Conservation (phyloP, 1,284 basidiomycete species). For the Earliella scabrosa region DNA sequence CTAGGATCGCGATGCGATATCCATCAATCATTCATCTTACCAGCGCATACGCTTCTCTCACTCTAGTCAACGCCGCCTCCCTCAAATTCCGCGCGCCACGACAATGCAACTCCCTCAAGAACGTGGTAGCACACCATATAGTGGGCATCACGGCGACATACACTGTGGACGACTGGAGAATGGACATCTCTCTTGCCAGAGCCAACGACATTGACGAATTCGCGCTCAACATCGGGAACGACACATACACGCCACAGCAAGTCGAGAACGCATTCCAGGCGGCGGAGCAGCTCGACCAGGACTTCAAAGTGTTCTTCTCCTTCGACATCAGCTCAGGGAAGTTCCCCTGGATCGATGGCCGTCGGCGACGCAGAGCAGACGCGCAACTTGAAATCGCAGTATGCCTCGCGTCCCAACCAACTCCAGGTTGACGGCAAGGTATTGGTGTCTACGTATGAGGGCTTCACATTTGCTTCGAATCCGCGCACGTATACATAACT, state of each 20-base stretch:
- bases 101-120: conserved; percentile 40
- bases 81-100: conserved; percentile 9
- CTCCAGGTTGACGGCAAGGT: conserved; percentile 59
- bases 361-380: conserved; percentile 59
- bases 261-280: conserved; percentile 68
- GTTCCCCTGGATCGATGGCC: conserved; percentile 59
- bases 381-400: conserved; percentile 60
- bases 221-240: conserved; percentile 67
- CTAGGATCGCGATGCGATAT: background rate
- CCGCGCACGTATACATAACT: conserved; percentile 67
- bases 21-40: background rate
- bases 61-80: conserved; percentile 16
- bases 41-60: conserved; percentile 13
- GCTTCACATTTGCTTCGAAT: conserved; percentile 56
- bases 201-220: conserved; percentile 68
- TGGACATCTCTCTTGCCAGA: conserved; percentile 62
- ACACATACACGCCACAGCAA: conserved; percentile 62
- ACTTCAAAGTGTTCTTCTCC: conserved; percentile 81
- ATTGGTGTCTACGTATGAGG: conserved; percentile 73
- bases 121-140: conserved; percentile 69
- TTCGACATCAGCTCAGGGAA: conserved; percentile 70
- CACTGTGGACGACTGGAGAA: conserved; percentile 56
- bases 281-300: conserved; percentile 53
- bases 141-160: conserved; percentile 73
- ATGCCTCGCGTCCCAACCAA: conserved; percentile 66